phyloP scores from a whole-genome alignment of 352 stramenopile species.

The Phytophthora tubulina region DNA sequence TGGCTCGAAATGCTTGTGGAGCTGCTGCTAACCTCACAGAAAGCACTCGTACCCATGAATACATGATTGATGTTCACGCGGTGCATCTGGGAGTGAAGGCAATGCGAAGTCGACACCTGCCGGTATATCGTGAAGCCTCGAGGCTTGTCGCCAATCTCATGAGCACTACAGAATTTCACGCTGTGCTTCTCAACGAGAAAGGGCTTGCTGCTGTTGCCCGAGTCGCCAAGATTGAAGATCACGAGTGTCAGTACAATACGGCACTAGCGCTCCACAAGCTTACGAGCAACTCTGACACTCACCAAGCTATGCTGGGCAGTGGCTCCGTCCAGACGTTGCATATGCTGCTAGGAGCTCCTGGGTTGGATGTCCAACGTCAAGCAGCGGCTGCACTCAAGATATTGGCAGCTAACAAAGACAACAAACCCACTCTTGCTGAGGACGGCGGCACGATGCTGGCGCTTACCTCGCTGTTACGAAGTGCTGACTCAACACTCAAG shows the following conservation, averaged over 20 bases:
- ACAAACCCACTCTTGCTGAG: conserved; percentile 91
- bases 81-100: conserved; percentile 91
- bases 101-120: conserved; percentile 90
- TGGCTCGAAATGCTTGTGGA: conserved; percentile 92
- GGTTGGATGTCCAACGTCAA: conserved; percentile 87
- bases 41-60: conserved; percentile 81
- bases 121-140: conserved; percentile 93
- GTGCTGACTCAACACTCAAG: conserved; percentile 81
- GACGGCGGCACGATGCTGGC: conserved; percentile 84
- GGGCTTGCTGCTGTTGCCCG: conserved; percentile 88
- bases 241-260: conserved; percentile 93
- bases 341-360: conserved; percentile 72
- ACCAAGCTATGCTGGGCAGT: conserved; percentile 74
- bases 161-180: conserved; percentile 82
- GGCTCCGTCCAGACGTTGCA: conserved; percentile 74
- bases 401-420: conserved; percentile 90
- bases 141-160: conserved; percentile 93
- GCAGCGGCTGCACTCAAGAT: conserved; percentile 93
- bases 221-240: conserved; percentile 91
- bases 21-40: conserved; percentile 94
- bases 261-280: conserved; percentile 93
- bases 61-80: conserved; percentile 86
- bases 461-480: conserved; percentile 86
- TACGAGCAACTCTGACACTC: conserved; percentile 70
- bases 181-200: conserved; percentile 77